phyloP scores from a whole-genome alignment of 2,329 filamentous ascomycete genomes.

The Aureobasidium subglaciale region DNA sequence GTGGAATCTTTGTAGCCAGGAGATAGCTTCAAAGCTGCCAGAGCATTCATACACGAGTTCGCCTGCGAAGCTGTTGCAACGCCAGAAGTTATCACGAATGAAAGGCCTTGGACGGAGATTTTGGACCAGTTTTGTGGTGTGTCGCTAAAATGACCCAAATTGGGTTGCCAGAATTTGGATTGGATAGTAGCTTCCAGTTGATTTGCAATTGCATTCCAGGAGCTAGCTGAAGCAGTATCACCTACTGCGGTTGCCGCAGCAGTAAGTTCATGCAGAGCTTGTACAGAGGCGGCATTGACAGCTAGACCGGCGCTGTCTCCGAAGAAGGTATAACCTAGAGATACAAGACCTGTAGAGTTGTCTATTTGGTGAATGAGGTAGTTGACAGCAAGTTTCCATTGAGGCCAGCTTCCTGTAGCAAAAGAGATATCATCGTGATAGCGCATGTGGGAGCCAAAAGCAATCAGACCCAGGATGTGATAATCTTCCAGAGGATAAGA shows the following conservation, averaged over 20 bases:
- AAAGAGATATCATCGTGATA: slow-evolving; percentile 20
- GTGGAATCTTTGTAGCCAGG: slow-evolving; percentile 31
- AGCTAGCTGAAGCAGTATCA: slow-evolving; percentile 22
- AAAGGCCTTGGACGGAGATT: slow-evolving; percentile 30
- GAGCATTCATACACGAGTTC: slow-evolving; percentile 25
- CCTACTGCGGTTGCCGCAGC: slow-evolving; percentile 27
- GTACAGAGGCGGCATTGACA: slow-evolving; percentile 22
- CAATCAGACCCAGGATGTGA: slow-evolving; percentile 27
- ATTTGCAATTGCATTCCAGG: slow-evolving; percentile 22
- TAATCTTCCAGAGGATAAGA: slow-evolving; percentile 25
- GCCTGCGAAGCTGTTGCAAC: slow-evolving; percentile 29
- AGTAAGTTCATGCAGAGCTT: slow-evolving; percentile 24
- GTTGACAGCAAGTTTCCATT: slow-evolving; percentile 23
- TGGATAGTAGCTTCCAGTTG: slow-evolving; percentile 26
- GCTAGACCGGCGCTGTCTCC: slow-evolving; percentile 28
- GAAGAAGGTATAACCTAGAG: slow-evolving; percentile 21
- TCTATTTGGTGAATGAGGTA: slow-evolving; percentile 24
- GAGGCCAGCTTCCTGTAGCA: slow-evolving; percentile 21
- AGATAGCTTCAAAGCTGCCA: slow-evolving; percentile 28
- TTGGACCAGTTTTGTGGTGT: slow-evolving; percentile 23
- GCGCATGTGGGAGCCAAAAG: slow-evolving; percentile 25
- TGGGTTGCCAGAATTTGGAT: slow-evolving; percentile 28
- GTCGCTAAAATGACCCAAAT: slow-evolving; percentile 28
- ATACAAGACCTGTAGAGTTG: slow-evolving; percentile 23
- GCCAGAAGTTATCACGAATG: slow-evolving; percentile 30